phyloP scores from a whole-genome alignment of 257 asterid species.

The Sherardia arvensis region DNA sequence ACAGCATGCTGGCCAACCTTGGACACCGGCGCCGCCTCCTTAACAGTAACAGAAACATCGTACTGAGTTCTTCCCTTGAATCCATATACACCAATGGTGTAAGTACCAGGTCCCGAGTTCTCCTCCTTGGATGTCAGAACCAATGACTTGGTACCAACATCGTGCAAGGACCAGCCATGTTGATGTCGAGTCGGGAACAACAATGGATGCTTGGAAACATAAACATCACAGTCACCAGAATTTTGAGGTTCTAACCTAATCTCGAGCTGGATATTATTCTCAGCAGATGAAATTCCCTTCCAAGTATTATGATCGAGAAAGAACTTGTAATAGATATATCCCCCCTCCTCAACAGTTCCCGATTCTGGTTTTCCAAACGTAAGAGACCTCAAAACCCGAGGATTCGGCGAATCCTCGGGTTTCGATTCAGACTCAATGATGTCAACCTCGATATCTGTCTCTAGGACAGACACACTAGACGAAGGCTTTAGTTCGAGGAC shows the following conservation, averaged over 20 bases:
- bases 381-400: conserved; percentile 51
- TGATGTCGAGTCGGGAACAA: conserved; percentile 83
- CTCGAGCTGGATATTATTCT: conserved; percentile 42
- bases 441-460: conserved; percentile 93
- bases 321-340: conserved; percentile 67
- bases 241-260: conserved; percentile 52
- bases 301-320: conserved; percentile 43
- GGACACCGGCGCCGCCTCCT: conserved; percentile 39
- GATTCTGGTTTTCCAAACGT: conserved; percentile 56
- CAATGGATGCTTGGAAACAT: conserved; percentile 79
- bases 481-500: conserved; percentile 89
- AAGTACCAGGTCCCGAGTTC: conserved; percentile 52
- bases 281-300: conserved; percentile 41
- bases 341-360: conserved; percentile 66
- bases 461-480: conserved; percentile 73
- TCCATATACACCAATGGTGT: conserved; percentile 72
- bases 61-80: conserved; percentile 71
- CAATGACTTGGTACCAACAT: conserved; percentile 73
- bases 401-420: conserved; percentile 34
- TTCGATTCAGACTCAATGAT: conserved; percentile 57
- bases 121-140: conserved; percentile 56
- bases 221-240: conserved; percentile 77
- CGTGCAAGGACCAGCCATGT: conserved; percentile 90
- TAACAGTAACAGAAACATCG: conserved; percentile 33
- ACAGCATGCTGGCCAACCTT: conserved; percentile 47